Evolutionary conservation across 2,329 filamentous ascomycete genomes (phyloP), one percentile per base, ranked within the genome.

Genomic region (Cytospora schulzeri): DNA sequence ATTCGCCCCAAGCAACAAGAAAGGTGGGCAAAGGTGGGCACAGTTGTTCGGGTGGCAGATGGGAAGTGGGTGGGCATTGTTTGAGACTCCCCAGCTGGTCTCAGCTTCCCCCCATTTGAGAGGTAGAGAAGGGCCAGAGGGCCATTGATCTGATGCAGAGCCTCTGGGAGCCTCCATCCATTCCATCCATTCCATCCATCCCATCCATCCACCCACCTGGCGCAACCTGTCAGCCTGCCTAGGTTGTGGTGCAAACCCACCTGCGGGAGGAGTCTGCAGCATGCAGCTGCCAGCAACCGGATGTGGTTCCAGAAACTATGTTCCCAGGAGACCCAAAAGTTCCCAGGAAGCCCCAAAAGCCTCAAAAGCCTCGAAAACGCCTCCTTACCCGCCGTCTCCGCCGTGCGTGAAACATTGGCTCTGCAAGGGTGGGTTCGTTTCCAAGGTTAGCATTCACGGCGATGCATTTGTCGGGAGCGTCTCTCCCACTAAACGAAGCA

Each of bases 331-430:
- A 19, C n/a, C 26, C 22, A n/a, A n/a, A n/a, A n/a, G n/a, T n/a
- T n/a, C n/a, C n/a, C n/a, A n/a, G n/a, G 38, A 33, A 45, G 31
- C n/a, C 28, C 29, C 54, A 50, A 48, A 48, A 38, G 28, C 50
- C 11, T 31, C 29, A 48, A 48, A n/a, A 12, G 45, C 45, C 45
- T 24, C n/a, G n/a, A 22, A 19, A 48, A 24, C n/a, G n/a, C 45
- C 22, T 35, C 45, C 57, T 64, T 59, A 63, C 55, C 64, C 55
- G 64, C 56, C 60, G 56, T 66, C 64, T 63, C 64, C 64, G 62
- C 64, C 62, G 61, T 58, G 61, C 33, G 64, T 66, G 61, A 63
- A 66, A 66, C 64, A 51, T 64, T 53, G 52, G 60, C 60, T 62
- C 52, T 57, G 33, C 45, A 52, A 48, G n/a, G n/a, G 61, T 66